Base-by-base conservation (phyloP, 345 rosid genomes). In the Lumnitzera littorea region DNA sequence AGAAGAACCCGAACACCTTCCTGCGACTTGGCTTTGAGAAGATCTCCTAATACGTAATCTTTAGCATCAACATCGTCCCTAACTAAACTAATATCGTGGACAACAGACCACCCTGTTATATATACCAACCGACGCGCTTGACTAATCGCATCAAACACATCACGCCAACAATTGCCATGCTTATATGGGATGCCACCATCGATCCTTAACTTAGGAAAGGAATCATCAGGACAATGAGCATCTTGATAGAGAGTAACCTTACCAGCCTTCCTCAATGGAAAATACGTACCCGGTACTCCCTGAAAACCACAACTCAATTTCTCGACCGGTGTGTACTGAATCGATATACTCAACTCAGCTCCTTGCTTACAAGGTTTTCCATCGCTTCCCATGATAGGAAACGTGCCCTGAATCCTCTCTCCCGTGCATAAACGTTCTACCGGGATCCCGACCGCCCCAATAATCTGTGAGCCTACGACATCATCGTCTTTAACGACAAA, bases 1-100 rank as follows among this genome's bases (percentile, higher is more conserved):
- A 91, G 86, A 73, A 91, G 81, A 60, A 91, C 98, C 65, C 96
- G 70, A 14, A 91, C 98, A 70, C 98, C 96, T 79, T 91, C 96
- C 55, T 83, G 98, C 62, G 98, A 91, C 74, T 91, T 91, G 23
- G n/a, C 61, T 65, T 83, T 91, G 31, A 91, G 89, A 71, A 91
- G 84, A 58, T 86, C 87, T 29, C 98, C 98, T 63, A 91, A 70
- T 27, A 73, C 80, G 54, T 62, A 64, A 48, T 73, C 67, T 2
- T 58, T 73, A 0, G 56, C 71, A 62, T 78, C 73, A 46, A 69
- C 65, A 25, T 68, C 75, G 53, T 66, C 69, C 49, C 98, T 82
- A 62, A 91, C 84, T 64, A 91, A 75, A 61, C 76, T 83, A 51
- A 86, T 83, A 8, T 60, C 70, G 62, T 91, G 90, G 70, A 53